Conservation (phyloP, 225 moss, liverwort and hornwort species). For the Ulota crispa region DNA sequence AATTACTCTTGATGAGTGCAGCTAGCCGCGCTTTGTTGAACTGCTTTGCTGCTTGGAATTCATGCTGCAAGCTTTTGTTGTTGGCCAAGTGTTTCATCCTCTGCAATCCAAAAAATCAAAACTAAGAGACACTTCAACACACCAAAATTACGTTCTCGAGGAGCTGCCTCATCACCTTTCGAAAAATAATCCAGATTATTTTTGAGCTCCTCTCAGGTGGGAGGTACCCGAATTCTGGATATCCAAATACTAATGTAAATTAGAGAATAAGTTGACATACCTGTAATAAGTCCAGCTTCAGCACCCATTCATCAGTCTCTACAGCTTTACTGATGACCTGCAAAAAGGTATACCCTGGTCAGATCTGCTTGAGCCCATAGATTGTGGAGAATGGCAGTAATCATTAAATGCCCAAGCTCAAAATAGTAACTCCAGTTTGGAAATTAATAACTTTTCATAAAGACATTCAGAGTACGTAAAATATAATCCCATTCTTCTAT, state of each 20-base stretch:
- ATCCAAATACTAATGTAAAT: neutral
- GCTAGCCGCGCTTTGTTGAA: constrained; percentile 43
- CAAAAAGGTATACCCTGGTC: constrained; percentile 9
- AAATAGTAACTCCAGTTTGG: neutral
- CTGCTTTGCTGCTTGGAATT: constrained; percentile 36
- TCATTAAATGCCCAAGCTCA: neutral
- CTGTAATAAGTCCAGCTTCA: constrained; percentile 65
- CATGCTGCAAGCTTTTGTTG: constrained; percentile 35
- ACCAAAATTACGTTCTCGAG: neutral
- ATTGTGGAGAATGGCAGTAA: neutral
- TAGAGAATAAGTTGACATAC: constrained; percentile 18
- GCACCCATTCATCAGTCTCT: constrained; percentile 65
- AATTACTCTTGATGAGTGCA: constrained; percentile 32
- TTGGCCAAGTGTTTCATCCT: constrained; percentile 25
- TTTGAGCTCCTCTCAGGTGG: neutral
- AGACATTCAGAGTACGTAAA: too few species aligned
- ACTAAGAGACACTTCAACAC: neutral
- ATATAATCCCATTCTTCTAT: neutral
- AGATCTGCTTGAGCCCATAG: neutral
- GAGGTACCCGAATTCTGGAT: neutral
- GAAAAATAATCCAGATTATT: neutral
- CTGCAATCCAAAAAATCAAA: constrained; percentile 14
- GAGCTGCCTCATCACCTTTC: neutral
- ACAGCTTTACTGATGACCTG: constrained; percentile 63
- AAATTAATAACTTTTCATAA: neutral